A percentile compares a stretch with the other conserved stretches of the same genome.
Evolutionary conservation across 75 land plant species (phyloP).

Genomic region (Isoetes taiwanensis): DNA sequence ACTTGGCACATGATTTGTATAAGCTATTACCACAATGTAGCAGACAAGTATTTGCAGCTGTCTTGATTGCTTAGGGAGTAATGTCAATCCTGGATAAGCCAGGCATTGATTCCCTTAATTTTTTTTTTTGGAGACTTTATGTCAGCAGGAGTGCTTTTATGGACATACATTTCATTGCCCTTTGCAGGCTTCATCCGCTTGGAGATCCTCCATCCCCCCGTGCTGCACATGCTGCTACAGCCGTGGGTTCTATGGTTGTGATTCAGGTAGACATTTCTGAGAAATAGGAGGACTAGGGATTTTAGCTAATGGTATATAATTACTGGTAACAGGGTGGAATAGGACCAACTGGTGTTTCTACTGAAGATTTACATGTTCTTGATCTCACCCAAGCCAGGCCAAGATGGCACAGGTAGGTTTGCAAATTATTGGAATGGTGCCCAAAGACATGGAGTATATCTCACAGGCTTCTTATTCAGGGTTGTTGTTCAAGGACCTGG

Average conservation of each 20-base stretch:
- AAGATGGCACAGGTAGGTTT: constrained; percentile 83
- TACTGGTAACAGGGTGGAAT: constrained; percentile 65
- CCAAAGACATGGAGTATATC: constrained; percentile 4
- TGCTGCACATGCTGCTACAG: constrained; percentile 92
- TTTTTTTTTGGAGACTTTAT: background rate
- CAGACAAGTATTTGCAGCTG: background rate
- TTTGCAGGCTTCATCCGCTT: constrained; percentile 51
- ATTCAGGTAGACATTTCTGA: constrained; percentile 54
- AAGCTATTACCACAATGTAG: background rate
- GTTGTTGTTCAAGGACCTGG: constrained; percentile 98
- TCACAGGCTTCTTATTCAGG: constrained; percentile 28
- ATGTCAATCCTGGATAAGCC: no score
- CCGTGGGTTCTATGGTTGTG: constrained; percentile 95
- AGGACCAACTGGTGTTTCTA: constrained; percentile 92
- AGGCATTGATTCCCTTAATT: no score
- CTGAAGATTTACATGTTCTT: constrained; percentile 98
- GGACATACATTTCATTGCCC: background rate
- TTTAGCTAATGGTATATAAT: background rate
- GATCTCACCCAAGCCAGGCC: constrained; percentile 90
- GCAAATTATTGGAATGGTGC: background rate
- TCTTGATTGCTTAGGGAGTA: no score
- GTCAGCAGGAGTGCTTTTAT: background rate
- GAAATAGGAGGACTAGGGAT: background rate
- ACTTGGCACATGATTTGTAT: no score
- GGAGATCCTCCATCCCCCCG: constrained; percentile 89